Base-by-base conservation (phyloP, 2,329 filamentous ascomycete species). In the Penicillium italicum region DNA sequence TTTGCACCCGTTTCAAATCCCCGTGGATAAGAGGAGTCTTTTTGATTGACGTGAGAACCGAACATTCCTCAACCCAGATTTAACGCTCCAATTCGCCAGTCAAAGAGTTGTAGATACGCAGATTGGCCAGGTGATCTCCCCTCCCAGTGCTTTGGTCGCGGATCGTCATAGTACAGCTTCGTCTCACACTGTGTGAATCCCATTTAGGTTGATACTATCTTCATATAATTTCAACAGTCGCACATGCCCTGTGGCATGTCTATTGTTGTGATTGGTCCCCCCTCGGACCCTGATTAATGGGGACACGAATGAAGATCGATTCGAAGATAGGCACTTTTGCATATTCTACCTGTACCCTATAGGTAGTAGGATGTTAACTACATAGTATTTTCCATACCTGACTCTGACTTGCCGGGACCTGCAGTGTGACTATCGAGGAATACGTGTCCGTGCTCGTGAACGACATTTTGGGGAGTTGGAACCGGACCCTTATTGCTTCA, bases 401-500 rank as follows among this genome's bases (percentile, higher is more conserved):
- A 28, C 4, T 37, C 34, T 22, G 28, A 2, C 43, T 31, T 31
- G 30, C 20, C 36, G 48, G 48, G 48, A 43, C 48, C 50, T 52
- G 50, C 50, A 52, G 50, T 52, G 41, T 52, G 34, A 52, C 50
- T 33, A 18, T 43, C 41, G 5, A 42, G 40, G 22, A n/a, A 20
- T 16, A 44, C 28, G 20, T 46, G 26, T 28, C 37, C 40, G 28
- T 16, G 28, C 28, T 22, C 12, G 18, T 5, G 26, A 33, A 44
- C n/a, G 31, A 44, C n/a, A n/a, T n/a, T n/a, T n/a, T 14, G 16
- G 12, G 5, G 26, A 16, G 28, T 31, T 16, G 8, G n/a, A 20
- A 5, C 22, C 20, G 20, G 38, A 41, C 11, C 11, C n/a, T 26
- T n/a, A 5, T 20, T 38, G 2, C 18, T 24, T 24, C 20, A 3